These are phyloP conservation scores for Ophiocordyceps camponoti-floridani DNA, from an alignment of 2,329 filamentous ascomycete species.

Conservation along the genomic window DNA sequence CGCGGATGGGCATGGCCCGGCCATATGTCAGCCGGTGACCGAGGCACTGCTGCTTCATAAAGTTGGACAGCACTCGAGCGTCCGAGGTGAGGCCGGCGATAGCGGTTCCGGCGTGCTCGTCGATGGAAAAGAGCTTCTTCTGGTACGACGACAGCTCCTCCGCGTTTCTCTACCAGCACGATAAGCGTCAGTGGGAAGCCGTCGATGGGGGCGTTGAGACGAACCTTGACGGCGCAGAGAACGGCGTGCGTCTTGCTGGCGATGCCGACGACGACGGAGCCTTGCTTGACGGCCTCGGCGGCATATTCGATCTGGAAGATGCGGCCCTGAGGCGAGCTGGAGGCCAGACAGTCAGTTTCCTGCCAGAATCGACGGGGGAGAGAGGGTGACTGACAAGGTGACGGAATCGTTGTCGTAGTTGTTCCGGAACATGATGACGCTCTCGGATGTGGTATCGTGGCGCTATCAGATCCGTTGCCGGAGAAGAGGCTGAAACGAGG, in stretches of 20 bases:
- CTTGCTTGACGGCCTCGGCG: conserved; percentile 95
- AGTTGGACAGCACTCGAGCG: conserved; percentile 97
- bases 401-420: conserved; percentile 99
- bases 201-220: conserved; percentile 2
- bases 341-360: neutral
- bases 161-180: conserved; percentile 62
- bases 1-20: conserved; percentile 77
- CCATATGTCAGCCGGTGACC: conserved; percentile 91
- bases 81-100: conserved; percentile 95
- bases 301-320: conserved; percentile 99
- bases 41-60: conserved; percentile 99
- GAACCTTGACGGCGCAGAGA: conserved; percentile 87
- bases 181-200: neutral
- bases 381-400: conserved; percentile 59
- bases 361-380: conserved; percentile 9
- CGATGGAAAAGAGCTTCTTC: conserved; percentile 95
- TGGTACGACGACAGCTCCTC: conserved; percentile 99
- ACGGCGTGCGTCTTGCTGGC: conserved; percentile 97
- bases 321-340: conserved; percentile 90
- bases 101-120: conserved; percentile 87
- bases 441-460: conserved; percentile 3
- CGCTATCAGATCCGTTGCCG: neutral
- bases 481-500: neutral
- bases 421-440: conserved; percentile 82
- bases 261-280: conserved; percentile 91